These are phyloP conservation scores for Marasmius sp. DNA, from an alignment of 1,284 basidiomycete species.

Conservation along the genomic window DNA sequence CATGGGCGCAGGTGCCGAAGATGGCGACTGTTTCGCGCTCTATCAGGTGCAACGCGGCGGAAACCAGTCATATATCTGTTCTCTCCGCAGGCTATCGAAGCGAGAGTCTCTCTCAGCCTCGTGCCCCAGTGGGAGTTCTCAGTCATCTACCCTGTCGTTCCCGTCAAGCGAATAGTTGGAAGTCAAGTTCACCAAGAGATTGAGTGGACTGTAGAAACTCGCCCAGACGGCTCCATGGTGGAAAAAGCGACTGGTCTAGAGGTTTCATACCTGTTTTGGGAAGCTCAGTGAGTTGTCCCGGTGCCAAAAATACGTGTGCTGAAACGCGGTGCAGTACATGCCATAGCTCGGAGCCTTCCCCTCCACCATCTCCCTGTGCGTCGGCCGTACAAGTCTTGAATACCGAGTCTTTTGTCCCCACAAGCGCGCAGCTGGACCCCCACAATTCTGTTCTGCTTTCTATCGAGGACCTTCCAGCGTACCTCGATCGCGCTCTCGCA, in stretches of 20 bases:
- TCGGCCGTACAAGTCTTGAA: not conserved
- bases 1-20: not conserved
- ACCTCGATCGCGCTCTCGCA: conserved; percentile 10
- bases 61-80: conserved; percentile 36
- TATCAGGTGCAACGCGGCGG: not conserved
- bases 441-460: conserved; percentile 5
- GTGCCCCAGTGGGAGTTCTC: conserved; percentile 30
- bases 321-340: conserved; percentile 1
- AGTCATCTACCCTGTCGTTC: conserved; percentile 30
- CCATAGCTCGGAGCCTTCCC: conserved; percentile 1
- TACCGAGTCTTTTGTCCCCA: conserved; percentile 3
- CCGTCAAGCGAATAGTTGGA: not conserved
- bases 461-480: conserved; percentile 4
- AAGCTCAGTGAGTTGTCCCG: not conserved
- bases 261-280: not conserved
- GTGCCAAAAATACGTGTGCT: no score
- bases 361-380: conserved; percentile 10
- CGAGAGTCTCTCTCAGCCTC: conserved; percentile 25
- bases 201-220: not conserved
- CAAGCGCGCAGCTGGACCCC: not conserved
- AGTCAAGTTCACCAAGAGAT: conserved; percentile 4
- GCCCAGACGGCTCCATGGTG: not conserved
- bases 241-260: not conserved
- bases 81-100: conserved; percentile 22
- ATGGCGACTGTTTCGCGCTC: not conserved